These are phyloP conservation scores for Aspergillus sparsus DNA, from an alignment of 495 filamentous ascomycete species.

Conservation along the genomic window DNA sequence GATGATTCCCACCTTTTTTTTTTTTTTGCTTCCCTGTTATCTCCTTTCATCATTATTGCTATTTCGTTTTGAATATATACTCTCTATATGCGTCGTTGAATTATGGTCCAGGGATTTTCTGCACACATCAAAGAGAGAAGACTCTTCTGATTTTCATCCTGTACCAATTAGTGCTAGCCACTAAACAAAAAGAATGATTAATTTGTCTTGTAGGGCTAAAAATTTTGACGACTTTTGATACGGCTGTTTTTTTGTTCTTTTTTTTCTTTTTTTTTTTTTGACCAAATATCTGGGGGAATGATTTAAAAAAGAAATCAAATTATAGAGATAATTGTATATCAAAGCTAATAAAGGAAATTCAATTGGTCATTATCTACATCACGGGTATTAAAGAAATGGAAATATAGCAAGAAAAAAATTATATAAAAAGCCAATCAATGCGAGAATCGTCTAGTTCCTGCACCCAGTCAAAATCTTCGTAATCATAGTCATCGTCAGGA, in stretches of 20 bases:
- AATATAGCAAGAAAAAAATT: constrained; percentile 15
- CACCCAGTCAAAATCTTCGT: constrained; percentile 48
- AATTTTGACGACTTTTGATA: no score
- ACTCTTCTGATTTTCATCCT: neutral
- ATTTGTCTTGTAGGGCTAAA: neutral
- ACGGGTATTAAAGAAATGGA: constrained; percentile 2
- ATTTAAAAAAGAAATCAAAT: neutral
- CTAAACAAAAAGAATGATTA: constrained; percentile 3
- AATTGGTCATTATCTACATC: constrained; percentile 1
- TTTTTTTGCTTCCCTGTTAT: constrained; percentile 17
- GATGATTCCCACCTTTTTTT: constrained; percentile 19
- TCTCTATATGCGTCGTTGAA: neutral
- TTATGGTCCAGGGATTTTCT: constrained; percentile 2
- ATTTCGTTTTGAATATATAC: constrained; percentile 11
- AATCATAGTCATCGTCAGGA: constrained; percentile 28
- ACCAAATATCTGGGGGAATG: neutral
- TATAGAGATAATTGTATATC: neutral
- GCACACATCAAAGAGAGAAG: neutral
- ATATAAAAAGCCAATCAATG: constrained; percentile 52
- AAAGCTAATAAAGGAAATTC: constrained; percentile 1
- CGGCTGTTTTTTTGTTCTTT: constrained; percentile 6
- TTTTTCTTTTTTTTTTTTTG: constrained; percentile 8
- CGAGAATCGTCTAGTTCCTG: constrained; percentile 47
- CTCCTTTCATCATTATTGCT: neutral
- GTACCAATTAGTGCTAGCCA: constrained; percentile 7